Evolutionary conservation across 345 rosid genomes (phyloP).

Genomic region (Syzygium oleosum): DNA sequence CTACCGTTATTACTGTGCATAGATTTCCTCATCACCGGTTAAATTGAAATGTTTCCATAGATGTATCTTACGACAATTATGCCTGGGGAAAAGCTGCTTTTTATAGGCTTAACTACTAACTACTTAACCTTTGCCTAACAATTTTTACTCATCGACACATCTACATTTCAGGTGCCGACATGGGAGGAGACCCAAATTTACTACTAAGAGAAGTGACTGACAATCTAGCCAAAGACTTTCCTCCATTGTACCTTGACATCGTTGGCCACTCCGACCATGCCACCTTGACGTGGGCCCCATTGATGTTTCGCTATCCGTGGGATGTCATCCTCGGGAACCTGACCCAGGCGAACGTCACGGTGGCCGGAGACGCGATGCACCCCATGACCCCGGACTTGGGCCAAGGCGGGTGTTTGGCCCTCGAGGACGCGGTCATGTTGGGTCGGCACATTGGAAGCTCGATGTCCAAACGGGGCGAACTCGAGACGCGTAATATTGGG

Average conservation of each 20-base stretch:
- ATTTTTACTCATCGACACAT: not conserved
- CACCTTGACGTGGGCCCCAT: conserved; percentile 15
- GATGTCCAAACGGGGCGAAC: not conserved
- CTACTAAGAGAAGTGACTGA: conserved; percentile 15
- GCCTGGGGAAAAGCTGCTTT: not conserved
- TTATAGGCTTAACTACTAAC: not conserved
- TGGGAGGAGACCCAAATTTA: conserved; percentile 3
- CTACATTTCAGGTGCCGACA: not conserved
- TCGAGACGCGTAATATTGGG: not conserved
- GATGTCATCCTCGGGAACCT: conserved; percentile 15
- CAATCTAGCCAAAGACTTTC: conserved; percentile 12
- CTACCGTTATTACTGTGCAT: not conserved
- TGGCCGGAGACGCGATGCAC: conserved; percentile 54
- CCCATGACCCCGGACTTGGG: conserved; percentile 42
- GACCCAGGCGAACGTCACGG: conserved; percentile 20
- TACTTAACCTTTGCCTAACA: not conserved
- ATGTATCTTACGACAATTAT: not conserved
- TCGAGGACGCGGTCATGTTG: conserved; percentile 30
- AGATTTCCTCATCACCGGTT: not conserved
- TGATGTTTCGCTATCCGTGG: conserved; percentile 31
- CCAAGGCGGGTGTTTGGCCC: conserved; percentile 34
- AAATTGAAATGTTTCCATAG: not conserved
- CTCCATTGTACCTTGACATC: conserved; percentile 12
- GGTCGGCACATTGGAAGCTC: conserved; percentile 29
- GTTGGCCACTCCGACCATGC: conserved; percentile 18